phyloP scores from a whole-genome alignment of 345 rosid genomes.

The Arabis hirsuta region DNA sequence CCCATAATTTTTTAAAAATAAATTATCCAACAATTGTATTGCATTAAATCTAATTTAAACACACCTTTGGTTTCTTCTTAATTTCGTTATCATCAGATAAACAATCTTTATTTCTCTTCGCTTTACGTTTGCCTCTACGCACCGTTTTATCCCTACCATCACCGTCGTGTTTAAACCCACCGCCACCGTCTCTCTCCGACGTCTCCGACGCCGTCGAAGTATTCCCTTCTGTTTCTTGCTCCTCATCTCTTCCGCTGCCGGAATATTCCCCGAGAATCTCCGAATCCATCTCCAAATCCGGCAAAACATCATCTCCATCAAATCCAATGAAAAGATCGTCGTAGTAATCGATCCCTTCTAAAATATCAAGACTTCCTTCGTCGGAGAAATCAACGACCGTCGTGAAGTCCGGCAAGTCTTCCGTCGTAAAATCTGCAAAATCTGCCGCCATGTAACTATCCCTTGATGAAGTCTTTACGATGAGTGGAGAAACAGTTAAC shows the following conservation, averaged over 20 bases:
- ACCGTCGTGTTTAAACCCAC: slow-evolving; percentile 47
- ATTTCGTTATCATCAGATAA: slow-evolving; percentile 46
- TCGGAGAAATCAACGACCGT: slow-evolving; percentile 46
- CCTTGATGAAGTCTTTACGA: slow-evolving; percentile 43
- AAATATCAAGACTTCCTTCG: slow-evolving; percentile 33
- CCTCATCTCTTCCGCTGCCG: slow-evolving; percentile 60
- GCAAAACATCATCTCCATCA: slow-evolving; percentile 58
- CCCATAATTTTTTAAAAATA: too few relatives aligned
- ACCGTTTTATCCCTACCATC: slow-evolving; percentile 46
- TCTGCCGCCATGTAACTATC: slow-evolving; percentile 54
- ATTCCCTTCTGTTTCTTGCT: slow-evolving; percentile 54
- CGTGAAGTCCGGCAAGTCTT: slow-evolving; percentile 57
- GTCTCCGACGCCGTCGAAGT: slow-evolving; percentile 48
- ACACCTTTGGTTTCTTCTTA: slow-evolving; percentile 43
- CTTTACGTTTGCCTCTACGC: slow-evolving; percentile 45
- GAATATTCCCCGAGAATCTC: slow-evolving; percentile 73
- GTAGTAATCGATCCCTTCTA: slow-evolving; percentile 73
- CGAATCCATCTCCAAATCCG: slow-evolving; percentile 75
- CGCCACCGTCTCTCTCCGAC: slow-evolving; percentile 38
- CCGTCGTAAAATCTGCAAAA: slow-evolving; percentile 48
- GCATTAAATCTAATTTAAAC: neutral
- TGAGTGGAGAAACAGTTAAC: slow-evolving; percentile 74
- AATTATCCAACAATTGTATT: too few relatives aligned
- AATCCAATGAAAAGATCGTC: slow-evolving; percentile 75
- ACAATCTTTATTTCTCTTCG: slow-evolving; percentile 59